Percentiles rank a stretch among this genome's conserved stretches.
phyloP scores from a whole-genome alignment of 1,284 basidiomycete species.

The Ganoderma lucidum region DNA sequence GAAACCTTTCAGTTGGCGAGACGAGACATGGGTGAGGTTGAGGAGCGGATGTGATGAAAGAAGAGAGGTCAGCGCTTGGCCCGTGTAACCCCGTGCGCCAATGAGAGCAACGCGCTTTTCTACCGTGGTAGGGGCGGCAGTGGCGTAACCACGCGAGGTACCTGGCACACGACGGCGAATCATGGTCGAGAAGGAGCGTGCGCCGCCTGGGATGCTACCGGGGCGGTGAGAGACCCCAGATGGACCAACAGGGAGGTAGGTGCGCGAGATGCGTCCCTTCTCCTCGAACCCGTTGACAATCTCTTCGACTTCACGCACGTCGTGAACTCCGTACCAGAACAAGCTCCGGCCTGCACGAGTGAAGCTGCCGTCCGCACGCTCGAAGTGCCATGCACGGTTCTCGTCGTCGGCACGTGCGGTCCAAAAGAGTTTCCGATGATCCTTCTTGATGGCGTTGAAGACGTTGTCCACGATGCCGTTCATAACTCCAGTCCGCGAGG shows the following conservation, averaged over 20 bases:
- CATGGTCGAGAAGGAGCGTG: conserved; percentile 79
- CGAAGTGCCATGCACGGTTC: conserved; percentile 98
- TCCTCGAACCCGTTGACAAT: conserved; percentile 86
- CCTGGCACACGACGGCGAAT: conserved; percentile 59
- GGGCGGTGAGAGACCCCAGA: conserved; percentile 71
- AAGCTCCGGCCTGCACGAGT: conserved; percentile 92
- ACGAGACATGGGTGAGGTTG: conserved; percentile 93
- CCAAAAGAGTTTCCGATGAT: conserved; percentile 97
- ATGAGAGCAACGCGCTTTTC: conserved; percentile 94
- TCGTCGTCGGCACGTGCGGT: conserved; percentile 96
- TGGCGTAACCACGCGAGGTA: conserved; percentile 69
- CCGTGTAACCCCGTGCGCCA: conserved; percentile 96
- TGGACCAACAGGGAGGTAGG: conserved; percentile 92
- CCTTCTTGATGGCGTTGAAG: conserved; percentile 94
- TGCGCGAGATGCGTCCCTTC: conserved; percentile 68
- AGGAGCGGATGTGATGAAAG: conserved; percentile 90
- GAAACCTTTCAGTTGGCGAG: conserved; percentile 91
- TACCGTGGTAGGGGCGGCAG: conserved; percentile 60
- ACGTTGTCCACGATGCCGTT: conserved; percentile 98
- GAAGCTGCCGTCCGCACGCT: conserved; percentile 97
- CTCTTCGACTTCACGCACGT: conserved; percentile 92
- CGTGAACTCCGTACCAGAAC: conserved; percentile 98
- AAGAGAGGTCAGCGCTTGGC: conserved; percentile 89
- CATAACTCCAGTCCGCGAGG: conserved; percentile 88
- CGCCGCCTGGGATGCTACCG: conserved; percentile 46